Evolutionary conservation across 2,329 filamentous ascomycete species (phyloP), one percentile per base, ranked within the genome.

Genomic region (Rhynchosporium graminicola): DNA sequence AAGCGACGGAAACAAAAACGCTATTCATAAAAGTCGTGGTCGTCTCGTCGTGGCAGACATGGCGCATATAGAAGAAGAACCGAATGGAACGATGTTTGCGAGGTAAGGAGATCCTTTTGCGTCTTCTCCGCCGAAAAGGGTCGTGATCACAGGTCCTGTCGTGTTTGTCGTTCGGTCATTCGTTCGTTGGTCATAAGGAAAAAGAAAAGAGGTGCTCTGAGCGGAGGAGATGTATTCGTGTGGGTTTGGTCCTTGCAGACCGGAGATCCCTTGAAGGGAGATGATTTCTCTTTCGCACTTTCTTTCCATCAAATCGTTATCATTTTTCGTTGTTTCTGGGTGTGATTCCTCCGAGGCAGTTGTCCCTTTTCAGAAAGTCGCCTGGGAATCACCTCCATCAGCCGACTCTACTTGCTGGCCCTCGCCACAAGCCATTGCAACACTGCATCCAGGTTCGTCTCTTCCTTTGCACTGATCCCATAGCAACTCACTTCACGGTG

Each of bases 401-500:
- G 51, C 28, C 48, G 48, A 38, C 3, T 45, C 40, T 64, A 68
- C 58, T 67, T 68, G 62, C 83, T 91, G 67, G 92, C 89, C 76
- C 91, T 90, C 70, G 92, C 94, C 76, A 99, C 94, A 75, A 99
- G 82, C 91, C 95, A 99, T 76, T 97, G 91, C 72, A 99, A 82
- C 58, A 99, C 95, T 6, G 94, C 95, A 74, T 99, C 94, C 68
- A 99, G 86, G 78, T 99, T 99, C 62, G 94, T 99, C 79, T 99
- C 95, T 76, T 98, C 94, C 78, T 98, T 98, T 65, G 94, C 95
- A 76, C 93, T 97, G 79, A 99, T 97, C 65, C 94, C 94, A 77
- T 99, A 99, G 79, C 95, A 98, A 79, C 92, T 97, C 70, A 99
- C 94, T 77, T 99, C 95, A 60, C 95, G 91, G 72, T 92, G 89